Percentiles rank a stretch among this genome's conserved stretches.
Evolutionary conservation across 805 yeast species (phyloP).

Genomic region (Candida ponderosae): DNA sequence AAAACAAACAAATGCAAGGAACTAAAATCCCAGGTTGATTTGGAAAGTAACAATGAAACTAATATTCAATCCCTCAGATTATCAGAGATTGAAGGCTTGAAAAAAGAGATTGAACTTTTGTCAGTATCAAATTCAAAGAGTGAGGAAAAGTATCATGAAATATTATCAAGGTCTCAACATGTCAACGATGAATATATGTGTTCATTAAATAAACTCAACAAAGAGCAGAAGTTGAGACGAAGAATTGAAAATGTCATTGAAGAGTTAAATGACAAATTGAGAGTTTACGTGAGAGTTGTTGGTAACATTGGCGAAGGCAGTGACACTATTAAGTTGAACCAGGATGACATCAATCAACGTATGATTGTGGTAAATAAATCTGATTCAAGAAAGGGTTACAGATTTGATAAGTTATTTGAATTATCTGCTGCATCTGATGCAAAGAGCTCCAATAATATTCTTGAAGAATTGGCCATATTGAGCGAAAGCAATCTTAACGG

Average conservation of each 20-base stretch:
- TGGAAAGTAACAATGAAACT: no score
- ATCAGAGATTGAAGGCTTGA: no score
- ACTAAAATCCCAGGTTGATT: no score
- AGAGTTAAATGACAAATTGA: slow-evolving; percentile 25
- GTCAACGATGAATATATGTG: slow-evolving; percentile 16
- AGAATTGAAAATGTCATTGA: slow-evolving; percentile 43
- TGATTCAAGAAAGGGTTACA: no score
- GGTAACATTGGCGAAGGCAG: background rate
- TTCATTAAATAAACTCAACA: slow-evolving; percentile 22
- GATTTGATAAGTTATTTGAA: slow-evolving; percentile 4
- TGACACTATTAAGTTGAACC: no score
- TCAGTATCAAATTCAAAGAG: slow-evolving; percentile 13
- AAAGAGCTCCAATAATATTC: background rate
- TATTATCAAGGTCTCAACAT: slow-evolving; percentile 14
- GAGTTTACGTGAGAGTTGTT: slow-evolving; percentile 14
- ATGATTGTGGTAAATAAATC: background rate
- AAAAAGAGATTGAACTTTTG: slow-evolving; percentile 15
- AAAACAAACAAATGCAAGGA: no score
- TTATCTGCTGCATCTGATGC: no score
- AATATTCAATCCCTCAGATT: slow-evolving; percentile 6
- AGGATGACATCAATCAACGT: background rate
- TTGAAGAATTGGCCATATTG: slow-evolving; percentile 4
- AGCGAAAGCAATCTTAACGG: slow-evolving; percentile 8
- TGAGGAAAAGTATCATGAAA: slow-evolving; percentile 13
- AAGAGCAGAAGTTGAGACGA: slow-evolving; percentile 30